phyloP scores from a whole-genome alignment of 176 grass and related monocot species.

The Musa acuminata region DNA sequence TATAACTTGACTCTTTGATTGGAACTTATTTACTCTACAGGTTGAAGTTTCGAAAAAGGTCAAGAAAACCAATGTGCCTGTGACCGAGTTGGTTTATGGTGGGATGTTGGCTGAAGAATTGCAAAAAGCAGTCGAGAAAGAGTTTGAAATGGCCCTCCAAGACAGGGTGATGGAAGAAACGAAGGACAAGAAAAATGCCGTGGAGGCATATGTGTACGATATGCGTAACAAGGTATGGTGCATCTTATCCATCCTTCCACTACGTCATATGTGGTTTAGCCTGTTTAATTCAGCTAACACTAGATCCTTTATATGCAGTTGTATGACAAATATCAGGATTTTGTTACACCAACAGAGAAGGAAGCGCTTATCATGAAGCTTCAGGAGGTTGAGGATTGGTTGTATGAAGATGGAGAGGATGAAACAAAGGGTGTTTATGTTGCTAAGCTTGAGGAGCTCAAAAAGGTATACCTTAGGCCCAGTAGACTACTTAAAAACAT shows the following conservation, averaged over 20 bases:
- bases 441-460: conserved; percentile 80
- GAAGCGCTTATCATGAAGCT: conserved; percentile 58
- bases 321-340: conserved; percentile 59
- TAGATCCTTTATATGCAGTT: conserved; percentile 38
- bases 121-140: conserved; percentile 74
- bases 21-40: conserved; percentile 19
- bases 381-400: conserved; percentile 94
- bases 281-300: neutral
- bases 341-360: conserved; percentile 59
- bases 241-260: too few species aligned
- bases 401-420: conserved; percentile 99
- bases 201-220: conserved; percentile 97
- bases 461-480: conserved; percentile 27
- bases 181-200: conserved; percentile 96
- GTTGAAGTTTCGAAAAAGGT: conserved; percentile 63
- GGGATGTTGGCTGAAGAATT: conserved; percentile 47
- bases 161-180: conserved; percentile 99
- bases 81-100: conserved; percentile 68
- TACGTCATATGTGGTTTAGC: too few species aligned
- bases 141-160: conserved; percentile 95
- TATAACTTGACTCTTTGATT: neutral
- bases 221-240: conserved; percentile 88
- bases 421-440: conserved; percentile 97
- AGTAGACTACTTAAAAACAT: too few species aligned
- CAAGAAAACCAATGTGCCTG: conserved; percentile 70